These are phyloP conservation scores for Alternaria dauci DNA, from an alignment of 2,329 filamentous ascomycete genomes.

Conservation along the genomic window DNA sequence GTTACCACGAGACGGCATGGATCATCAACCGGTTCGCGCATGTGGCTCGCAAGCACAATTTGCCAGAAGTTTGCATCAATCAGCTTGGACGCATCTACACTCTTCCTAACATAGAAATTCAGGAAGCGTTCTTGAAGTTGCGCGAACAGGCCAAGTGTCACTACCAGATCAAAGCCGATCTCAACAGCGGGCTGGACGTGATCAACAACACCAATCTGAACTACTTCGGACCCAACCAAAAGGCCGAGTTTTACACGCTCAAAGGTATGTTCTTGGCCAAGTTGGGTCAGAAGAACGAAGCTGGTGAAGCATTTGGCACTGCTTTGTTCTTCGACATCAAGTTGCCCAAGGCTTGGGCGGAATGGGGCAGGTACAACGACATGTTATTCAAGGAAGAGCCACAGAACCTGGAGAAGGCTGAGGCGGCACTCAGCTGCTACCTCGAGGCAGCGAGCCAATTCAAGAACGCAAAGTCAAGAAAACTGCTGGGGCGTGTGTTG, in stretches of 20 bases:
- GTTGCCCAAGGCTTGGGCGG: constrained; percentile 96
- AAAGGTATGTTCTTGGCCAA: constrained; percentile 99
- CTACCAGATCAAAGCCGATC: constrained; percentile 92
- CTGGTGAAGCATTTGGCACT: constrained; percentile 92
- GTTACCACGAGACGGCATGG: constrained; percentile 99
- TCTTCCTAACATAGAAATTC: constrained; percentile 98
- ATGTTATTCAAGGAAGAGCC: constrained; percentile 93
- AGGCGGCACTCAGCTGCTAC: constrained; percentile 94
- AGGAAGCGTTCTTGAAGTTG: constrained; percentile 97
- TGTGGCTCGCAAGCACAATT: constrained; percentile 93
- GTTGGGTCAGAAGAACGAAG: constrained; percentile 86
- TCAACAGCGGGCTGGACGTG: constrained; percentile 92
- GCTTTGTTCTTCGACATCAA: constrained; percentile 96
- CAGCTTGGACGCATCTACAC: constrained; percentile 98
- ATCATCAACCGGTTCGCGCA: constrained; percentile 99
- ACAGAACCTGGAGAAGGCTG: constrained; percentile 79
- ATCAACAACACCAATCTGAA: constrained; percentile 99
- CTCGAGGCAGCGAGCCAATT: constrained; percentile 94
- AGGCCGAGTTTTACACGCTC: constrained; percentile 98
- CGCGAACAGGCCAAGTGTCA: constrained; percentile 99
- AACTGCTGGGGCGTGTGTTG: constrained; percentile 88
- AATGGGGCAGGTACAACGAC: constrained; percentile 99
- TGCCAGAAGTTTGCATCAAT: constrained; percentile 96
- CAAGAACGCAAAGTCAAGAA: constrained; percentile 96
- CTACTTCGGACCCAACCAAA: constrained; percentile 95